Base-by-base conservation (phyloP, 306 rosid species). In the Fragaria vesca region DNA sequence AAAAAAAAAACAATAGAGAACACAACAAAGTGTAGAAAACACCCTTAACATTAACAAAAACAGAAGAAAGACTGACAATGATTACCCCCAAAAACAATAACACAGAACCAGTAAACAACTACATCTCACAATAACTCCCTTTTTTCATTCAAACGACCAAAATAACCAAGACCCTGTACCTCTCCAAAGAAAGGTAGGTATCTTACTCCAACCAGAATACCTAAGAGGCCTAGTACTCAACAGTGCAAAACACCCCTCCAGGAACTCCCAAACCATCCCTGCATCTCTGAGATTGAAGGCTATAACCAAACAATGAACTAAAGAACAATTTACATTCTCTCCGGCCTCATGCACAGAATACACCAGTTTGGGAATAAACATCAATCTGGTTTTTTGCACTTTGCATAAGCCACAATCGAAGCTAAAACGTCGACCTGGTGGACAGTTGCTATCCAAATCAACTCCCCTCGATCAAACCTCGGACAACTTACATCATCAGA, bases 231-330 rank as follows among this genome's bases (percentile, higher is more conserved):
- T n/a, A n/a, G 30, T 55, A n/a, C 26, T 20, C 26, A 55, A 55
- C 26, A 20, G 12, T 54, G 28, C 4, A 16, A 51, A 16, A 50
- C 20, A 52, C 24, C 9, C 58, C 58, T 55, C 13, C 9, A 12
- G 62, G 62, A n/a, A 20, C 28, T n/a, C 62, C 62, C 30, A 55
- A n/a, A n/a, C 62, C 28, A 55, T 55, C 62, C 62, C 62, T 55
- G 62, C 62, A 55, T n/a, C 58, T 52, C 62, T 55, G 30, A 55
- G 62, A 20, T 55, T n/a, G 62, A 12, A 55, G 62, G 62, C 30
- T n/a, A 55, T 55, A 55, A 55, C 30, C 21, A 55, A n/a, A 55
- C 62, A 55, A n/a, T n/a, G 12, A 55, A 21, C 28, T 18, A 9
- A 55, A 55, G 30, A 55, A 21, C 12, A 8, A 52, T n/a, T 2